Conservation (phyloP, 1,139 yeast genomes). For the Zygosaccharomyces sapae region DNA sequence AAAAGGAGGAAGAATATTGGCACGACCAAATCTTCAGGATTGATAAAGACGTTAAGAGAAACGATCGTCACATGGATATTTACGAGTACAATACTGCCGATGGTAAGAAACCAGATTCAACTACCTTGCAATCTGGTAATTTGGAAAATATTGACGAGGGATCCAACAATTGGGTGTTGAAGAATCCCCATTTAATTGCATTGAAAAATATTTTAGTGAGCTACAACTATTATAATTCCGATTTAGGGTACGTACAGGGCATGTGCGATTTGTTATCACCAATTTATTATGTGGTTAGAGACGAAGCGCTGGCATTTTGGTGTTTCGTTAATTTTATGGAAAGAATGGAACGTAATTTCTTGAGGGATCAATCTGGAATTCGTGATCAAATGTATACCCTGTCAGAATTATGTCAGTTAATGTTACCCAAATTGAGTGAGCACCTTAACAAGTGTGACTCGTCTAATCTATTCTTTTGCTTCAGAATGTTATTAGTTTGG, state of each 20-base stretch:
- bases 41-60: conserved; percentile 89
- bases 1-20: conserved; percentile 69
- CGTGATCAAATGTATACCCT: conserved; percentile 78
- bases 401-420: conserved; percentile 77
- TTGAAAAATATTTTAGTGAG: conserved; percentile 79
- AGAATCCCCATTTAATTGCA: conserved; percentile 62
- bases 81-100: conserved; percentile 48
- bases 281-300: conserved; percentile 68
- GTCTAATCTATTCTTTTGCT: conserved; percentile 84
- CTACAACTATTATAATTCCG: conserved; percentile 75
- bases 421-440: conserved; percentile 77
- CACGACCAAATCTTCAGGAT: conserved; percentile 82
- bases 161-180: conserved; percentile 52
- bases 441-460: conserved; percentile 88
- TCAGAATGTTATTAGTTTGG: conserved; percentile 93
- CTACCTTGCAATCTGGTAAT: conserved; percentile 26
- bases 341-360: conserved; percentile 89
- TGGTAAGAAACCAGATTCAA: conserved; percentile 21
- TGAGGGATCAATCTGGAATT: conserved; percentile 91
- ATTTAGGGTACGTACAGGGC: conserved; percentile 94
- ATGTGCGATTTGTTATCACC: conserved; percentile 94
- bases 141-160: conserved; percentile 44
- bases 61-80: conserved; percentile 72
- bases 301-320: conserved; percentile 83
- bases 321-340: conserved; percentile 87